Conservation (phyloP, 2,329 filamentous ascomycete genomes). For the Ceratocystis ficicola region DNA sequence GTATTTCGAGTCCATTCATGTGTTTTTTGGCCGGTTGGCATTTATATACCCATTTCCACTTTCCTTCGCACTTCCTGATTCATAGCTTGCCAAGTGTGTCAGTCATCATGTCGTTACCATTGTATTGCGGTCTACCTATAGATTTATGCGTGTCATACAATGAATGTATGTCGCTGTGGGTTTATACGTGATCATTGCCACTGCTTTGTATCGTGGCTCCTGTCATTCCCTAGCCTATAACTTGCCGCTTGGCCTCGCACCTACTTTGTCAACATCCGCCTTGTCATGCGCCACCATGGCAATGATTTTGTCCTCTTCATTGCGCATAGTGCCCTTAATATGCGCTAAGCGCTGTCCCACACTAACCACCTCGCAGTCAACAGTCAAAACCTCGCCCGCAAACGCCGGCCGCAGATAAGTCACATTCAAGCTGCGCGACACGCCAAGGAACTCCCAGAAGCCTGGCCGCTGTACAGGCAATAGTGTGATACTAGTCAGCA, state of each 20-base stretch:
- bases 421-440: conserved; percentile 52
- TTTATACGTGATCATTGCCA: too few relatives aligned
- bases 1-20: neutral
- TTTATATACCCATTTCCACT: conserved; percentile 7
- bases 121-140: too few relatives aligned
- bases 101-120: neutral
- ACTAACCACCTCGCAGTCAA: conserved; percentile 48
- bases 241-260: conserved; percentile 4
- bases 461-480: conserved; percentile 45
- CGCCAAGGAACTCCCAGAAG: conserved; percentile 47
- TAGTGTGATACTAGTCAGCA: conserved; percentile 48
- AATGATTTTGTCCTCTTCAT: conserved; percentile 42
- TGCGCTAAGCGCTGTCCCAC: conserved; percentile 43
- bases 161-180: too few relatives aligned
- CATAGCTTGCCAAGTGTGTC: neutral
- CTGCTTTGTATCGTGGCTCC: too few relatives aligned
- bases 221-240: neutral
- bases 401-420: conserved; percentile 55
- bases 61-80: neutral
- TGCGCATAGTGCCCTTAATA: conserved; percentile 43
- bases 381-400: conserved; percentile 37
- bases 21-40: neutral
- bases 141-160: too few relatives aligned
- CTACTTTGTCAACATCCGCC: conserved; percentile 43
- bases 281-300: conserved; percentile 54